Base-by-base conservation (phyloP, 169 alveolate genomes). In the Cryptosporidium tyzzeri region DNA sequence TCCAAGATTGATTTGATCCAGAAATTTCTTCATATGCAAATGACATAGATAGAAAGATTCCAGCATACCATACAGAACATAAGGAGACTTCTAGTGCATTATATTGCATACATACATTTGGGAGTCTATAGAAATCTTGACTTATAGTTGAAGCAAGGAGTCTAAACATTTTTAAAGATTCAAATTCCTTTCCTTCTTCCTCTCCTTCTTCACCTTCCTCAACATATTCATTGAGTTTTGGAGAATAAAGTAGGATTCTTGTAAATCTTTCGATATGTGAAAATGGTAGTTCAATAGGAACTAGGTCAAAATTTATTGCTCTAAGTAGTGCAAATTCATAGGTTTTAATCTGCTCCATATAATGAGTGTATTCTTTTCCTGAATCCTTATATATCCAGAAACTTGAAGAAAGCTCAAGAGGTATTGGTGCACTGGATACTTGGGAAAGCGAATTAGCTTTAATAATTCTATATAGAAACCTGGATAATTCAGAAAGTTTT, bases 371-470 rank as follows among this genome's bases (percentile, higher is more conserved):
- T 68, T 80, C 89, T 65, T 41, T 80, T 4, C 89, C 89, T 21
- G 89, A 80, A 10, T 62, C 75, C 67, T 80, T 80, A 61, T 80
- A 80, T 61, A 80, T 80, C 89, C 89, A 80, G 37, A 67, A 80
- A 26, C 89, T 80, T 7, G 89, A 80, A 39, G 89, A 80, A 18
- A 80, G 55, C 48, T 80, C 89, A 6, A 61, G 62, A 23, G 61
- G 73, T 14, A 59, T 62, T 16, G 74, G 55, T 3, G 33, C n/a
- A 14, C 48, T 61, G 23, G 71, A 61, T 14, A 51, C 9, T 61
- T 80, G 89, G 16, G 74, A 59, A 45, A 62, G 53, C 33, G 89
- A 41, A 41, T 67, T 80, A 45, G 89, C 89, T 45, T 80, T 80
- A 23, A 39, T 59, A 59, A 80, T 80, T 65, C 89, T 80, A 50